Base-by-base conservation (phyloP, 2,329 filamentous ascomycete genomes). In the Penicillium italicum region DNA sequence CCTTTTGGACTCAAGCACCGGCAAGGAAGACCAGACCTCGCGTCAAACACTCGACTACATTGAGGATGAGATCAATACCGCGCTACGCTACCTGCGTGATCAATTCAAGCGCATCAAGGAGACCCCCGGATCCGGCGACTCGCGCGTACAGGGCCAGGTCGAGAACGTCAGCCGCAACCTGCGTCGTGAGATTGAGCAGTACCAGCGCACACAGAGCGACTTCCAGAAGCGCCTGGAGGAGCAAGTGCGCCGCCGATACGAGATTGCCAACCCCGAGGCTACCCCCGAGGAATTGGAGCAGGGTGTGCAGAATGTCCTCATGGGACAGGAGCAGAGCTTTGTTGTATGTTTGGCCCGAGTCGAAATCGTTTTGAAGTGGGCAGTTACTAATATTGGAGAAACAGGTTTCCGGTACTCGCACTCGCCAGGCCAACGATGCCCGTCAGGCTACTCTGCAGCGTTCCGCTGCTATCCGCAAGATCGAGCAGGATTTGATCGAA, bases 401-500 rank as follows among this genome's bases (percentile, higher is more conserved):
- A 37, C 57, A 74, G 72, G 66, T 72, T 20, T 62, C 71, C 50
- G 72, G 72, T 40, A 69, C 66, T 47, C 68, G 72, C 87, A 76
- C 89, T 85, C 72, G 88, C 88, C 75, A 87, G 90, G 68, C 85
- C 86, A 70, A 91, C 47, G 89, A 95, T 74, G 90, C 91, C 40
- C 86, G 88, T 62, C 85, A 86, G 36, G 90, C 91, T 34, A 81
- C 96, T 53, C 84, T 83, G 64, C 90, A 90, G 62, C 88, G 94
- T 63, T 91, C 96, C 73, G 85, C 85, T 50, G 91, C 90, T 40
- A 89, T 99, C 64, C 85, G 91, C 75, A 93, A 95, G 81, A 96
- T 97, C 69, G 91, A 96, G 78, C 81, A 84, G 69, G 89, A 95
- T 71, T 89, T 97, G 83, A 85, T 90, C 11, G 89, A 96, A 75